phyloP scores from a whole-genome alignment of 208 protist species.

The Lotmaria passim region DNA sequence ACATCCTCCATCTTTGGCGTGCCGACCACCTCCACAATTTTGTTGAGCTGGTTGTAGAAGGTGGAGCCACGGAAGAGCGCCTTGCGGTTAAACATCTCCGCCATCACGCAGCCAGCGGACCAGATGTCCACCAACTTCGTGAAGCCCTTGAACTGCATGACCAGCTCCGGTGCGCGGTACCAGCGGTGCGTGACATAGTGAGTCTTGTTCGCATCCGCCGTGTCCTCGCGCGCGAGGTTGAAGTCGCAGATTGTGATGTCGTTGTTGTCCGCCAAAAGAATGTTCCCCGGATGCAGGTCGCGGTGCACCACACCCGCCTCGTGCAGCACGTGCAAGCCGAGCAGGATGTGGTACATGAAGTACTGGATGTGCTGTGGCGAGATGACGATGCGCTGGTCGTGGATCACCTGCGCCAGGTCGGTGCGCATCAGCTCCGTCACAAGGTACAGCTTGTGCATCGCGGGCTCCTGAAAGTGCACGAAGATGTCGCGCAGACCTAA shows the following conservation, averaged over 20 bases:
- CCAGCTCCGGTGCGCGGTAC: constrained; percentile 98
- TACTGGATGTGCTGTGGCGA: constrained; percentile 95
- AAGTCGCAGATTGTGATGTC: constrained; percentile 97
- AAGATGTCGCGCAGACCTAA: constrained; percentile 95
- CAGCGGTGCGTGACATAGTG: constrained; percentile 96
- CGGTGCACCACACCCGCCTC: constrained; percentile 91
- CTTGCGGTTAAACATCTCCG: constrained; percentile 91
- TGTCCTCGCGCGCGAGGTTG: constrained; percentile 94
- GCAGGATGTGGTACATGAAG: constrained; percentile 96
- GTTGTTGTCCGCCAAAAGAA: constrained; percentile 92
- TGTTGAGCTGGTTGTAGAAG: constrained; percentile 94
- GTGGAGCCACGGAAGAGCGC: constrained; percentile 91
- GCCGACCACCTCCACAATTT: constrained; percentile 92
- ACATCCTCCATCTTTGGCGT: constrained; percentile 92
- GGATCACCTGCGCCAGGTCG: constrained; percentile 94
- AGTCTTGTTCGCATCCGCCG: constrained; percentile 86
- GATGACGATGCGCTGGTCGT: constrained; percentile 95
- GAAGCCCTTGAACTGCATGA: constrained; percentile 96
- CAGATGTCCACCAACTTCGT: constrained; percentile 91
- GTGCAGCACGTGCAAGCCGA: constrained; percentile 94
- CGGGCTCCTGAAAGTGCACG: constrained; percentile 80
- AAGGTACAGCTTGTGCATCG: constrained; percentile 96
- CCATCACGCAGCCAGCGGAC: constrained; percentile 92
- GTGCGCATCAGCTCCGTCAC: constrained; percentile 97
- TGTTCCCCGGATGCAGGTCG: constrained; percentile 91